phyloP scores from a whole-genome alignment of 306 rosid species.

The Castanea mollissima region DNA sequence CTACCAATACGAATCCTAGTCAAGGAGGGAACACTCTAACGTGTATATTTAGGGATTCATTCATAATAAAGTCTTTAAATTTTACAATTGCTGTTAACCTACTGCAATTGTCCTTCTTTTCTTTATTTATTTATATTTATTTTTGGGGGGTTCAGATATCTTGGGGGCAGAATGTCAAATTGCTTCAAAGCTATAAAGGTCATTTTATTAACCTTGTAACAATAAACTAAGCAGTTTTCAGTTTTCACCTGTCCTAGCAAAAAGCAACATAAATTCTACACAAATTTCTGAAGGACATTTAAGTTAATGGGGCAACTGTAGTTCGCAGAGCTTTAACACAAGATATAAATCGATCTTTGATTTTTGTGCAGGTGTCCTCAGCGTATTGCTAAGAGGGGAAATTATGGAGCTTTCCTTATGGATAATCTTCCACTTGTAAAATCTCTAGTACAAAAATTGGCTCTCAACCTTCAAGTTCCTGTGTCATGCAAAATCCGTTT shows the following conservation, averaged over 20 bases:
- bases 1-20: too few relatives aligned
- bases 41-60: too few relatives aligned
- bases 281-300: not conserved
- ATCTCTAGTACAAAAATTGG: constrained; percentile 76
- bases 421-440: constrained; percentile 87
- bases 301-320: not conserved
- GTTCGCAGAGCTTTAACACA: not conserved
- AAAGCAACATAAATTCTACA: not conserved
- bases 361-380: constrained; percentile 79
- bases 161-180: not conserved
- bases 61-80: too few relatives aligned
- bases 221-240: not conserved
- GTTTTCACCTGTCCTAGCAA: not conserved
- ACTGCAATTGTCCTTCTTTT: too few relatives aligned
- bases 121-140: too few relatives aligned
- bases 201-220: not conserved
- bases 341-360: constrained; percentile 7
- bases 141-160: not conserved
- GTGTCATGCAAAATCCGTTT: constrained; percentile 93
- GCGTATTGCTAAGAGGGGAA: constrained; percentile 82
- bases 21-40: too few relatives aligned
- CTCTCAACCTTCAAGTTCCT: constrained; percentile 75
- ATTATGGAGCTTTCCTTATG: constrained; percentile 97
- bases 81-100: too few relatives aligned
- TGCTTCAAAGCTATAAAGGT: not conserved